A percentile compares a stretch with the other conserved stretches of the same genome.
These are phyloP conservation scores for Maudiozyma saulgeensis DNA, from an alignment of 805 yeast species.

Conservation along the genomic window DNA sequence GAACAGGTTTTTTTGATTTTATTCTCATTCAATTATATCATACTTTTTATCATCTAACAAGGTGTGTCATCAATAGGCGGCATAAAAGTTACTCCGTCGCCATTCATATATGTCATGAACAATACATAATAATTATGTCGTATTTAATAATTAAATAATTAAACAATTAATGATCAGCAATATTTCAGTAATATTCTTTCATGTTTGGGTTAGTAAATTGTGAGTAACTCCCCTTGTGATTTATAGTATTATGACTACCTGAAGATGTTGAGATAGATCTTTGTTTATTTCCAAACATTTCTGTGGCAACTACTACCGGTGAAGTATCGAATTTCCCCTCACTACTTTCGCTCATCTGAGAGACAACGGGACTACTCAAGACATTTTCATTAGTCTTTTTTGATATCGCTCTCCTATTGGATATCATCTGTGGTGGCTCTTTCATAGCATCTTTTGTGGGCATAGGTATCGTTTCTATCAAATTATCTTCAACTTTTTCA, in stretches of 20 bases:
- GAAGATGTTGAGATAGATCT: constrained; percentile 3
- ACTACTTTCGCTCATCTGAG: neutral
- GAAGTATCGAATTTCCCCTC: neutral
- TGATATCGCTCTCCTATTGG: constrained; percentile 19
- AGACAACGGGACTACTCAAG: neutral
- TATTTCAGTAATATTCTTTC: neutral
- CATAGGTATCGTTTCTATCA: neutral
- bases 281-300: constrained; percentile 25
- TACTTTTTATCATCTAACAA: too few species aligned
- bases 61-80: too few species aligned
- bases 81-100: too few species aligned
- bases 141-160: too few species aligned
- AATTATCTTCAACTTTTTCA: neutral
- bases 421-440: constrained; percentile 23
- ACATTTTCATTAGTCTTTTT: neutral
- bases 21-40: neutral
- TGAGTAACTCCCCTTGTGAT: neutral
- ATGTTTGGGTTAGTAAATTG: constrained; percentile 2
- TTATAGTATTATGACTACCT: neutral
- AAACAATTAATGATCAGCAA: neutral
- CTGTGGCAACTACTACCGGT: constrained; percentile 13
- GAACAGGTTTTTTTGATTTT: neutral
- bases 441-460: neutral
- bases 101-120: neutral
- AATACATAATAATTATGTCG: neutral